Percentiles rank a stretch among this genome's conserved stretches.
These are phyloP conservation scores for Marchantia polymorpha DNA, from an alignment of 225 moss, liverwort and hornwort genomes.

Conservation along the genomic window DNA sequence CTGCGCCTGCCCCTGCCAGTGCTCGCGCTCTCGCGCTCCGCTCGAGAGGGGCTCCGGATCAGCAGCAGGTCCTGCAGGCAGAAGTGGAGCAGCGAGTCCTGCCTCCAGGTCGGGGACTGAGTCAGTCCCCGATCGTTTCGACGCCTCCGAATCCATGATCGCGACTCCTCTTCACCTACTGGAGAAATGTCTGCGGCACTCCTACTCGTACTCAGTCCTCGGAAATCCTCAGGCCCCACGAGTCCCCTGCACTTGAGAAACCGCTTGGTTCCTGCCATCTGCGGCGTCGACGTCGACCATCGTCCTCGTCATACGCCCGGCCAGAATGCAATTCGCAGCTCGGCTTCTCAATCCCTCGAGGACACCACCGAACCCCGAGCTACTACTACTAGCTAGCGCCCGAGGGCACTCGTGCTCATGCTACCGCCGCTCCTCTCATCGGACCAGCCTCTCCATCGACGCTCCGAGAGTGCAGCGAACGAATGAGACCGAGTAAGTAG, in stretches of 20 bases:
- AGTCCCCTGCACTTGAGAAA: slow-evolving; percentile 18
- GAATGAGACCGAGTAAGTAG: too few relatives aligned
- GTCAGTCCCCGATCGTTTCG: neutral
- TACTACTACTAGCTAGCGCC: neutral
- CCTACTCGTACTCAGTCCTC: slow-evolving; percentile 10
- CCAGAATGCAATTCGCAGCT: neutral
- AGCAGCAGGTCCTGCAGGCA: slow-evolving; percentile 17
- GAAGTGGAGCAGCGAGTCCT: slow-evolving; percentile 17
- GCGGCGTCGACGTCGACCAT: slow-evolving; percentile 13
- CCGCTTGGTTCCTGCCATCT: slow-evolving; percentile 22
- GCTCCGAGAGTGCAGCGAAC: neutral
- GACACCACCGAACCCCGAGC: too few relatives aligned
- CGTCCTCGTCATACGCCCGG: slow-evolving; percentile 15
- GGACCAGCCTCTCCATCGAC: neutral
- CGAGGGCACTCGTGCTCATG: neutral
- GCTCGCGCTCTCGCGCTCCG: neutral
- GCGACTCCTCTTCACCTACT: slow-evolving; percentile 15
- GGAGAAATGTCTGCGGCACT: neutral
- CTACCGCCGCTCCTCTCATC: neutral
- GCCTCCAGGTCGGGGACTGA: slow-evolving; percentile 20
- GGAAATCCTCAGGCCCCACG: slow-evolving; percentile 10
- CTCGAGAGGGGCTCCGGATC: neutral
- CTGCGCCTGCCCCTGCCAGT: neutral
- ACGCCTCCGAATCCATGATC: slow-evolving; percentile 27
- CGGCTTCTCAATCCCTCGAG: too few relatives aligned